These are phyloP conservation scores for Saccharomyces hybrid DNA, from an alignment of 1,139 yeast genomes.

Conservation along the genomic window DNA sequence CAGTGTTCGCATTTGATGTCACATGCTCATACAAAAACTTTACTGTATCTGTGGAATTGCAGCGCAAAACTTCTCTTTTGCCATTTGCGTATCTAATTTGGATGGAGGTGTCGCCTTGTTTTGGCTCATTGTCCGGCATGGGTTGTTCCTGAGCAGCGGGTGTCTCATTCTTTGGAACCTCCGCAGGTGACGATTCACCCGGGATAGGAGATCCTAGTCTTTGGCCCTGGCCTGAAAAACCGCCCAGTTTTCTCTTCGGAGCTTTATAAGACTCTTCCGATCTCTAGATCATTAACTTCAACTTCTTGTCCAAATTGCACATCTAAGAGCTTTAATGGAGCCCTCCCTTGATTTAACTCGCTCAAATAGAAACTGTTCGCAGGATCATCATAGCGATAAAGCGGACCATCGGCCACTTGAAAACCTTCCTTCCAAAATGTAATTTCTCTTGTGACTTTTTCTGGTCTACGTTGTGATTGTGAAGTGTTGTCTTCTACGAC, in stretches of 20 bases:
- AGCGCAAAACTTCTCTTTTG: constrained; percentile 53
- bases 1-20: constrained; percentile 36
- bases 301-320: constrained; percentile 91
- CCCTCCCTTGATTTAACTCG: constrained; percentile 83
- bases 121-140: constrained; percentile 27
- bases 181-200: constrained; percentile 39
- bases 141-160: constrained; percentile 13
- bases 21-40: constrained; percentile 64
- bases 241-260: constrained; percentile 60
- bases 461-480: constrained; percentile 24
- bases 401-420: constrained; percentile 83
- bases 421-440: constrained; percentile 97
- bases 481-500: constrained; percentile 29
- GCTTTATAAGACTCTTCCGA: constrained; percentile 76
- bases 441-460: constrained; percentile 58
- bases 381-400: constrained; percentile 87
- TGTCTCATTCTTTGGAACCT: constrained; percentile 6
- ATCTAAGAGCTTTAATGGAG: constrained; percentile 76
- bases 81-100: constrained; percentile 88
- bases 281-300: constrained; percentile 89
- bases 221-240: constrained; percentile 78
- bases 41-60: constrained; percentile 62
- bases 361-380: constrained; percentile 65
- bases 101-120: constrained; percentile 63
- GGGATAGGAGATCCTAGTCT: constrained; percentile 88